Conservation (phyloP, 192 early-diverging fungal genomes). For the Podila minutissima region DNA sequence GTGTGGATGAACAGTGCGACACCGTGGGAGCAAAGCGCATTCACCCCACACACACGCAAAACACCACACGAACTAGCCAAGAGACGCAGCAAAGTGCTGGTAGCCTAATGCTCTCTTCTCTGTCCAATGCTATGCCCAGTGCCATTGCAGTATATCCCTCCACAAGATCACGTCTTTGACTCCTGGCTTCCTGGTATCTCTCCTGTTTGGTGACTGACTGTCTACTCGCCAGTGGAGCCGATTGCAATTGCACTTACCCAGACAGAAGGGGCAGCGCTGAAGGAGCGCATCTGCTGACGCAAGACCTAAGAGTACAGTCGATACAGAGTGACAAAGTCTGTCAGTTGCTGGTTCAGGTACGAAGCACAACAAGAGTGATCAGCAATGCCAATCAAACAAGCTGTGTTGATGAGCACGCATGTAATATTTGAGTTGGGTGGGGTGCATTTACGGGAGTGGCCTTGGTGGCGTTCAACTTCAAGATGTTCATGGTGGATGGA, state of each 20-base stretch:
- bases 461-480: constrained; percentile 53
- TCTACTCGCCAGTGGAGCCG: background rate
- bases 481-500: constrained; percentile 41
- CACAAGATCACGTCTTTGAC: no score
- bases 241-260: constrained; percentile 32
- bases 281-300: constrained; percentile 50
- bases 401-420: background rate
- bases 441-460: constrained; percentile 35
- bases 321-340: background rate
- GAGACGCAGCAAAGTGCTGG: no score
- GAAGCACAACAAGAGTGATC: background rate
- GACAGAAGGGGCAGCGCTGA: constrained; percentile 46
- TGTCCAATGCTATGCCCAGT: no score
- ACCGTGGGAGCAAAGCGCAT: no score
- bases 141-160: no score
- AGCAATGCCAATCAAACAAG: background rate
- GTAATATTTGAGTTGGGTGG: background rate
- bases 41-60: no score
- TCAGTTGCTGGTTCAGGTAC: background rate
- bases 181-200: no score
- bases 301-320: constrained; percentile 17
- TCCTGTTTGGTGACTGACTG: no score
- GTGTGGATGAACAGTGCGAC: no score
- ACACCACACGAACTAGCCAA: no score
- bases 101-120: no score